Percentiles rank a stretch among this genome's conserved stretches.
These are phyloP conservation scores for Fraxinus xanthoxyloides DNA, from an alignment of 305 asterid genomes.

Conservation along the genomic window DNA sequence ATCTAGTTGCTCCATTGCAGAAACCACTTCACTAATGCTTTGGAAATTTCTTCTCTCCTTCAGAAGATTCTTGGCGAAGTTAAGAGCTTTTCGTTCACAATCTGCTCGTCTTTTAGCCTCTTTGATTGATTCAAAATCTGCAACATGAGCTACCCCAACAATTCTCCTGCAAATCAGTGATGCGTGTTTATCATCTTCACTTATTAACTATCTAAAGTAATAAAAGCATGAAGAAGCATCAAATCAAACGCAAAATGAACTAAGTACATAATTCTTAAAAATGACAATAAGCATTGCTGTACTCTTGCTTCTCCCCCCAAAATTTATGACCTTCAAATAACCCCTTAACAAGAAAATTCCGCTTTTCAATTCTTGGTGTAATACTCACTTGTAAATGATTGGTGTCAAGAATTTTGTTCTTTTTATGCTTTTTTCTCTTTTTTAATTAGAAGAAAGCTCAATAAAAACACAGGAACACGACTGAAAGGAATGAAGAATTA, in stretches of 20 bases:
- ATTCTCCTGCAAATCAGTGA: constrained; percentile 60
- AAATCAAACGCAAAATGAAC: not conserved
- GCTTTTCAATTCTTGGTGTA: no score
- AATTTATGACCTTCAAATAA: not conserved
- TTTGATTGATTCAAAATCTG: constrained; percentile 78
- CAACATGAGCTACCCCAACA: constrained; percentile 93
- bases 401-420: no score
- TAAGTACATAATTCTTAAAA: not conserved
- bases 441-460: no score
- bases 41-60: constrained; percentile 59
- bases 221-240: not conserved
- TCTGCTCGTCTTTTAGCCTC: constrained; percentile 63
- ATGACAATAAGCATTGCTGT: not conserved
- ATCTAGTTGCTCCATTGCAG: constrained; percentile 50
- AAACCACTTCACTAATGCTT: constrained; percentile 57
- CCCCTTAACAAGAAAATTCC: not conserved
- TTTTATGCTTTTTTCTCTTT: no score
- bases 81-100: constrained; percentile 76
- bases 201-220: not conserved
- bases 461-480: no score
- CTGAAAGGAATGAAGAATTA: not conserved
- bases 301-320: not conserved
- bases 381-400: no score
- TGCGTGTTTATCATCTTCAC: not conserved
- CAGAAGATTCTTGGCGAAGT: constrained; percentile 64